These are phyloP conservation scores for Calycina herbarum DNA, from an alignment of 2,329 filamentous ascomycete species.

Conservation along the genomic window DNA sequence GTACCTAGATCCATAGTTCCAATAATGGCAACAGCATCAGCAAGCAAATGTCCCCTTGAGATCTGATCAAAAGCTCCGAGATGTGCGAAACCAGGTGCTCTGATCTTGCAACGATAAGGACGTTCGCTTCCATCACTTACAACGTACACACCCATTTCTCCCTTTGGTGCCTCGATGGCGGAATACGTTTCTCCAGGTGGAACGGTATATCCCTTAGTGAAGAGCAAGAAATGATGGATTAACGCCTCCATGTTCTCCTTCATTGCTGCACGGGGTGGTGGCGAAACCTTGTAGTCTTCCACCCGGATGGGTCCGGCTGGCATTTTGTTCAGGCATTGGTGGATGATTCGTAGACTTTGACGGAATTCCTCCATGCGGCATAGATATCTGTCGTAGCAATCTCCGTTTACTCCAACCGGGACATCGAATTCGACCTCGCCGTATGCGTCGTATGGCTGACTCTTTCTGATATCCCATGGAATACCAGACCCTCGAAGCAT, in stretches of 20 bases:
- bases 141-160: conserved; percentile 97
- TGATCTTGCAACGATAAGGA: conserved; percentile 96
- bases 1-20: conserved; percentile 84
- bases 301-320: conserved; percentile 89
- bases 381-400: conserved; percentile 98
- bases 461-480: conserved; percentile 96
- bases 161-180: conserved; percentile 98
- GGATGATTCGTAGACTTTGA: conserved; percentile 95
- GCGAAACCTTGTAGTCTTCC: conserved; percentile 98
- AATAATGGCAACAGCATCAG: conserved; percentile 95
- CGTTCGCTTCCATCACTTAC: conserved; percentile 96
- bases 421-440: conserved; percentile 98
- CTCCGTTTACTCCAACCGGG: conserved; percentile 91
- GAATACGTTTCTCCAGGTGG: conserved; percentile 98
- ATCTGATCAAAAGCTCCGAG: conserved; percentile 93
- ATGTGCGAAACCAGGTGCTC: conserved; percentile 95
- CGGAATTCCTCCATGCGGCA: conserved; percentile 99
- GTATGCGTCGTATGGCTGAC: conserved; percentile 95
- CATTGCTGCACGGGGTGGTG: conserved; percentile 95
- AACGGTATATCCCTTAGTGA: conserved; percentile 97
- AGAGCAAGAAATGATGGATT: conserved; percentile 98
- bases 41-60: conserved; percentile 85
- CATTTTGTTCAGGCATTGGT: conserved; percentile 99
- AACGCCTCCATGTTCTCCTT: conserved; percentile 99
- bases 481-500: conserved; percentile 97